Evolutionary conservation across 78 protist species (phyloP).

Genomic region (Polysphondylium violaceum): DNA sequence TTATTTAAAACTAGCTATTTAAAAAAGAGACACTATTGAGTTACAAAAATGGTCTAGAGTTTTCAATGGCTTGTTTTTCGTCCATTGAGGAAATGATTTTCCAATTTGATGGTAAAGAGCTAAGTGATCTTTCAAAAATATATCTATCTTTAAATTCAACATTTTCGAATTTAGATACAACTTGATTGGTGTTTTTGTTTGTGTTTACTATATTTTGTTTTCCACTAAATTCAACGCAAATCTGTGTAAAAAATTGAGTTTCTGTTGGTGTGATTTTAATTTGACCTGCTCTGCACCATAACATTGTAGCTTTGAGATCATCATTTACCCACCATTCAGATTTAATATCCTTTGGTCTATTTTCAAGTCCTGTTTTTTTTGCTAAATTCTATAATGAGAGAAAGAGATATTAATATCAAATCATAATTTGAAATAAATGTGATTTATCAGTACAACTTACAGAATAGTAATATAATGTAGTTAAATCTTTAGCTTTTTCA

Average conservation of each 20-base stretch:
- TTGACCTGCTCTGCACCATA: slow-evolving; percentile 79
- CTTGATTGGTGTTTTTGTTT: not conserved
- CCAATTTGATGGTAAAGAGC: slow-evolving; percentile 60
- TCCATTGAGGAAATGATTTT: slow-evolving; percentile 5
- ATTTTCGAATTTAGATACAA: slow-evolving; percentile 8
- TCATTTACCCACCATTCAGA: slow-evolving; percentile 13
- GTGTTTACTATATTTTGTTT: not conserved
- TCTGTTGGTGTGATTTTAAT: not conserved
- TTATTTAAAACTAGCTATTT: too few relatives aligned
- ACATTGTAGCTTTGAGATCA: not conserved
- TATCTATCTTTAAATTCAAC: slow-evolving; percentile 24
- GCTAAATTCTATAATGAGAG: not conserved
- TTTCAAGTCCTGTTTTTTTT: slow-evolving; percentile 17
- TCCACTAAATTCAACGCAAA: slow-evolving; percentile 43
- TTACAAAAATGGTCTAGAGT: too few relatives aligned
- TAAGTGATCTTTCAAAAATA: slow-evolving; percentile 48
- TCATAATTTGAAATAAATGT: not conserved
- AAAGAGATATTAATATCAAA: not conserved
- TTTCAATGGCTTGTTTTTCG: too few relatives aligned
- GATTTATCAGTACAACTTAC: not conserved
- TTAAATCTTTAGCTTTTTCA: slow-evolving; percentile 25
- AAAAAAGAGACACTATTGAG: too few relatives aligned
- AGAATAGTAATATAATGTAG: slow-evolving; percentile 35
- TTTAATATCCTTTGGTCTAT: slow-evolving; percentile 14
- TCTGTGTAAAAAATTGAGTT: slow-evolving; percentile 42